These are phyloP conservation scores for Oryza longistaminata DNA, from an alignment of 176 grass and related monocot genomes.

Conservation along the genomic window DNA sequence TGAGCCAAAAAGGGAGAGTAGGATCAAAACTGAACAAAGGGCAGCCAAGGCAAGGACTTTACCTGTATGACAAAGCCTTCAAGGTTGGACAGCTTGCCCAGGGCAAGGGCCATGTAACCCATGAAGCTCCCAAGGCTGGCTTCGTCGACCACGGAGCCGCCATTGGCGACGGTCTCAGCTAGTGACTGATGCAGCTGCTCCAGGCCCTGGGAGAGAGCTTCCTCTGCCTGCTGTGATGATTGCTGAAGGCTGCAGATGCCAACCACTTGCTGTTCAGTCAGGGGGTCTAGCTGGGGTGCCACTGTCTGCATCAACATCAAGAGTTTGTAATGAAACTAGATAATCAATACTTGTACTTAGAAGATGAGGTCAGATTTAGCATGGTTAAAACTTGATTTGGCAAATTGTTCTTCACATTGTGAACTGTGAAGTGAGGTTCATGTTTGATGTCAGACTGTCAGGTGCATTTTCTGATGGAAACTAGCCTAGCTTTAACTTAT, in stretches of 20 bases:
- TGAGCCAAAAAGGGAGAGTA: not conserved
- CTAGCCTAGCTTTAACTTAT: not conserved
- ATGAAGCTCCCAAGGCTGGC: conserved; percentile 60
- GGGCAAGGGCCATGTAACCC: conserved; percentile 76
- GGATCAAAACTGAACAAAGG: not conserved
- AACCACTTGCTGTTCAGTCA: conserved; percentile 84
- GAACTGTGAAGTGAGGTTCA: not conserved
- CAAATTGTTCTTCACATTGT: not conserved
- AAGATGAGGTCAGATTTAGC: not conserved
- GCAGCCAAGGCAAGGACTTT: not conserved
- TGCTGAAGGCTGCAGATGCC: conserved; percentile 78
- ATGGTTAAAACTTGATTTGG: not conserved
- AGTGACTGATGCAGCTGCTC: conserved; percentile 83
- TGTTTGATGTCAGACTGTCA: not conserved
- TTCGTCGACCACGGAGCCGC: conserved; percentile 49
- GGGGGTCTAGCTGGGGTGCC: conserved; percentile 68
- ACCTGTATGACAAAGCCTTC: conserved; percentile 95
- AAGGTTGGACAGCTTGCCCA: conserved; percentile 75
- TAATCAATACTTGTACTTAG: not conserved
- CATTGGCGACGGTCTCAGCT: conserved; percentile 51
- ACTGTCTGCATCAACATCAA: conserved; percentile 51
- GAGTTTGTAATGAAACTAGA: conserved; percentile 15
- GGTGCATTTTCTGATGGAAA: not conserved
- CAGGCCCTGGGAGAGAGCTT: conserved; percentile 87
- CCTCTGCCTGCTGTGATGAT: conserved; percentile 90